Conservation (phyloP, 202 grass and related monocot species). For the Zizania palustris region DNA sequence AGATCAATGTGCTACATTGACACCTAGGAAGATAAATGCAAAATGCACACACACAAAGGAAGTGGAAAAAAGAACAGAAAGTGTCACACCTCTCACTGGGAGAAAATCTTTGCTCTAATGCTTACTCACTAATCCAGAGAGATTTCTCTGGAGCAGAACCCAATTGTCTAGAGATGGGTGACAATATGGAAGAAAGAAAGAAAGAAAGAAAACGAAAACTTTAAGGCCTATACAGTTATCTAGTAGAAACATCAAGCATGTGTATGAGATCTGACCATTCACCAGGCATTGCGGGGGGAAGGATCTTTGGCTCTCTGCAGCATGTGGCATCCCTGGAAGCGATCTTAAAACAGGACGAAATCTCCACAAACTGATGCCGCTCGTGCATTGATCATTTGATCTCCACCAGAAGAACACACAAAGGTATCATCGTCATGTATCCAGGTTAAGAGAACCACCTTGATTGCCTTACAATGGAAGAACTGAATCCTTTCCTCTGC, state of each 20-base stretch:
- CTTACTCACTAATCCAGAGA: constrained; percentile 33
- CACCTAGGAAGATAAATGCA: constrained; percentile 12
- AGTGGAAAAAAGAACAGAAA: not conserved
- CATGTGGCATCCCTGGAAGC: constrained; percentile 5
- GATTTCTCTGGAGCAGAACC: constrained; percentile 37
- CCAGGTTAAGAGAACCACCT: constrained; percentile 27
- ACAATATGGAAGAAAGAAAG: constrained; percentile 20
- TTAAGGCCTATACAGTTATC: constrained; percentile 41
- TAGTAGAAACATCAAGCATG: constrained; percentile 41
- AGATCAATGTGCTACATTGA: constrained; percentile 37
- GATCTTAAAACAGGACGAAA: constrained; percentile 18
- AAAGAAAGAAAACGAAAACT: not conserved
- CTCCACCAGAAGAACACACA: constrained; percentile 38
- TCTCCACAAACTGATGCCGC: not conserved
- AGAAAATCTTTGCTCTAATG: constrained; percentile 24
- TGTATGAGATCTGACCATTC: constrained; percentile 36
- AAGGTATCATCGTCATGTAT: constrained; percentile 43
- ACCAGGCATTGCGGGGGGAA: constrained; percentile 17
- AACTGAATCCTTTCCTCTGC: constrained; percentile 58
- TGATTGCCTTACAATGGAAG: constrained; percentile 57
- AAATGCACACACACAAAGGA: constrained; percentile 1
- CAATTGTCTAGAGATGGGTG: constrained; percentile 27
- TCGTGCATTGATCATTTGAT: constrained; percentile 38
- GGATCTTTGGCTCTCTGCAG: constrained; percentile 20
- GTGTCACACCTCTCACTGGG: constrained; percentile 4